phyloP scores from a whole-genome alignment of 306 rosid genomes.

The Prunus salicina region DNA sequence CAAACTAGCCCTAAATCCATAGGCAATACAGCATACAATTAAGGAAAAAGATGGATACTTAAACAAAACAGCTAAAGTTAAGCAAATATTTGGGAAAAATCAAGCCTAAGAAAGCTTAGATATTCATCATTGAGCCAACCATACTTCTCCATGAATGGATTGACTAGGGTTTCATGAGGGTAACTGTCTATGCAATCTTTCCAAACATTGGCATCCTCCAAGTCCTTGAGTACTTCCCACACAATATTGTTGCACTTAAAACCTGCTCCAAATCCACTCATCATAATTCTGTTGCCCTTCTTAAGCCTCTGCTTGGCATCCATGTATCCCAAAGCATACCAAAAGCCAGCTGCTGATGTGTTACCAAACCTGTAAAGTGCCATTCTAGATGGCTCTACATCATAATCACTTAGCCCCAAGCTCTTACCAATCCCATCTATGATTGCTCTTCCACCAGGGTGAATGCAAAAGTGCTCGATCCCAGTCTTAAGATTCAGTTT shows the following conservation, averaged over 20 bases:
- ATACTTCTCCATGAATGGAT: conserved; percentile 67
- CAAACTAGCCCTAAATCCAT: no score
- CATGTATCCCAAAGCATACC: conserved; percentile 94
- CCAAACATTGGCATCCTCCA: conserved; percentile 70
- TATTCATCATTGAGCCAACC: conserved; percentile 68
- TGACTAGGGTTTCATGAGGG: conserved; percentile 42
- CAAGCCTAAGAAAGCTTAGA: conserved; percentile 61
- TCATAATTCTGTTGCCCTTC: conserved; percentile 60
- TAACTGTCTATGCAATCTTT: conserved; percentile 50
- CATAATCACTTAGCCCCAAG: conserved; percentile 49
- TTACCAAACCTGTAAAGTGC: conserved; percentile 84
- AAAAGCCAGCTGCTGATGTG: conserved; percentile 81
- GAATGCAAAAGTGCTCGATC: conserved; percentile 73
- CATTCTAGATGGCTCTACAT: conserved; percentile 80
- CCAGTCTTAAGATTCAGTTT: conserved; percentile 59
- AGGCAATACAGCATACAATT: neutral
- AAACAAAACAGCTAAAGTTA: neutral
- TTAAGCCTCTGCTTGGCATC: conserved; percentile 85
- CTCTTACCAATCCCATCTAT: conserved; percentile 75
- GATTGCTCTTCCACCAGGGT: conserved; percentile 76
- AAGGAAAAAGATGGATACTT: neutral
- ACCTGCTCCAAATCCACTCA: conserved; percentile 94
- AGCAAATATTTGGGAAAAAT: conserved; percentile 5
- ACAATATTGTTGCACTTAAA: conserved; percentile 84
- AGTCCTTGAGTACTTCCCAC: conserved; percentile 76